A percentile compares a stretch with the other conserved stretches of the same genome.
Evolutionary conservation across 2,329 filamentous ascomycete genomes (phyloP).

Genomic region (Ceratocystis albifundus): DNA sequence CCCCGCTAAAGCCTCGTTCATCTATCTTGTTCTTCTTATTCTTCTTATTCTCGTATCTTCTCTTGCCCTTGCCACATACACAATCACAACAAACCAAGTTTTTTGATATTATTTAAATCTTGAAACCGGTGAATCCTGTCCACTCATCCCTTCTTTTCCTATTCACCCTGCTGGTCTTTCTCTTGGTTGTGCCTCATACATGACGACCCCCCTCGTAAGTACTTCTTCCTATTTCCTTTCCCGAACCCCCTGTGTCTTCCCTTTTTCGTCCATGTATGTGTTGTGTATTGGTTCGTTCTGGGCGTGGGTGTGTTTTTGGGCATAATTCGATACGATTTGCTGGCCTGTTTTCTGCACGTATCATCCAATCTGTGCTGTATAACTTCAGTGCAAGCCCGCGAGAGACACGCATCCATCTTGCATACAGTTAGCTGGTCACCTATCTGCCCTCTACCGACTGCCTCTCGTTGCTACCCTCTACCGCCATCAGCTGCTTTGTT

Average conservation of each 20-base stretch:
- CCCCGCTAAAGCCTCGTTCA: neutral
- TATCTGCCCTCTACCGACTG: neutral
- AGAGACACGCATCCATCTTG: slow-evolving; percentile 5
- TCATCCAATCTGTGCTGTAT: neutral
- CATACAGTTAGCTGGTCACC: slow-evolving; percentile 1
- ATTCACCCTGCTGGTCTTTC: neutral
- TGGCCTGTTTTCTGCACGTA: neutral
- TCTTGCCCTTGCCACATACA: neutral
- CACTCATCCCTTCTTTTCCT: neutral
- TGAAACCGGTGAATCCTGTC: neutral
- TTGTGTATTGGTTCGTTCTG: neutral
- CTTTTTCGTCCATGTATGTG: too few relatives aligned
- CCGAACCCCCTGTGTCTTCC: neutral
- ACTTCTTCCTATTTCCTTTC: neutral
- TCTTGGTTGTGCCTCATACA: neutral
- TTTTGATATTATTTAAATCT: too few relatives aligned
- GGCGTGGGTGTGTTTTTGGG: neutral
- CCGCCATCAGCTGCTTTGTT: neutral
- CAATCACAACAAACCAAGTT: neutral
- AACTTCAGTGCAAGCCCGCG: neutral
- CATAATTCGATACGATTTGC: neutral
- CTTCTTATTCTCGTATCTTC: neutral
- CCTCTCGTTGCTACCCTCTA: neutral
- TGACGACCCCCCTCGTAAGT: neutral
- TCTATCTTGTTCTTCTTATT: neutral